These are phyloP conservation scores for Tetrahymena elliotti DNA, from an alignment of 73 alveolate species.

Conservation along the genomic window DNA sequence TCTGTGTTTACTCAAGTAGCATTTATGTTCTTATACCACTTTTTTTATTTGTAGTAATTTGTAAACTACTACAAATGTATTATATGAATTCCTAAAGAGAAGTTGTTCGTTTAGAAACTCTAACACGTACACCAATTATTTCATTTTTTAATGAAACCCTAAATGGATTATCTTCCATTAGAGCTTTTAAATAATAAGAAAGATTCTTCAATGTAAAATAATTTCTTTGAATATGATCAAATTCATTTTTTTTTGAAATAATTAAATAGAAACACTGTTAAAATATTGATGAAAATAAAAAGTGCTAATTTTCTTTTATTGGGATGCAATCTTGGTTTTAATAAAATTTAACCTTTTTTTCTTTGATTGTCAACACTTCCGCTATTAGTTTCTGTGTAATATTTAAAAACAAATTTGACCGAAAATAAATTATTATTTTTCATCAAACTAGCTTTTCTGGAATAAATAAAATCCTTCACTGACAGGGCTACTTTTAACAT, in stretches of 20 bases:
- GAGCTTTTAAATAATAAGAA: slow-evolving; percentile 45
- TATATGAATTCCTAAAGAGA: slow-evolving; percentile 71
- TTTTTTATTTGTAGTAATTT: slow-evolving; percentile 26
- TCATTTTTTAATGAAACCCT: slow-evolving; percentile 65
- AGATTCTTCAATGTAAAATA: background rate
- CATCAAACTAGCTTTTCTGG: background rate
- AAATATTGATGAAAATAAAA: slow-evolving; percentile 2
- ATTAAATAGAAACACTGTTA: slow-evolving; percentile 5
- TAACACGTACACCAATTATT: slow-evolving; percentile 68
- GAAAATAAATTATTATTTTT: background rate
- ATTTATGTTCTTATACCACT: background rate
- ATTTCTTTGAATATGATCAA: background rate
- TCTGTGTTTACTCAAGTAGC: slow-evolving; percentile 5
- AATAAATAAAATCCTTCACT: background rate
- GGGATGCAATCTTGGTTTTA: background rate
- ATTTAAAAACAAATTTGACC: background rate
- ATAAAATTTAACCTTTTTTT: background rate
- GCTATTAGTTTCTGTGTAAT: background rate
- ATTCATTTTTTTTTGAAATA: background rate
- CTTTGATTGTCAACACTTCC: background rate
- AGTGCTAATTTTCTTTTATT: background rate
- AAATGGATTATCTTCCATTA: slow-evolving; percentile 58
- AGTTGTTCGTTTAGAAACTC: slow-evolving; percentile 65
- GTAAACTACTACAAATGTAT: slow-evolving; percentile 41
- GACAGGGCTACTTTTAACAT: background rate